These are phyloP conservation scores for Brassica carinata DNA, from an alignment of 345 rosid genomes.

Conservation along the genomic window DNA sequence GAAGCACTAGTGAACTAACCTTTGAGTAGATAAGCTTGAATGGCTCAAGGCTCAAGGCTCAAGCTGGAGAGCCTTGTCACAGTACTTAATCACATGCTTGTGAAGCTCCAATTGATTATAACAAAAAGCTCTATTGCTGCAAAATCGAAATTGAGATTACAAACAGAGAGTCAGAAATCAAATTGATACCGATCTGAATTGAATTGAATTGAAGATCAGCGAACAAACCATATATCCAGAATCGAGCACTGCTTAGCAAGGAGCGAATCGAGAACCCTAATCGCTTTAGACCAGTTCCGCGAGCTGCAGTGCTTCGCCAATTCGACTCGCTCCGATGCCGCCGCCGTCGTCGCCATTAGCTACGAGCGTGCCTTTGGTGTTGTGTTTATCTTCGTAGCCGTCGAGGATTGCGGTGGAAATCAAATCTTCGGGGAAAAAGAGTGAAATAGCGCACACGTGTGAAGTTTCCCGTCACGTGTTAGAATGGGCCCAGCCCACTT, in stretches of 20 bases:
- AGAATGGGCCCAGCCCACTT: too few relatives aligned
- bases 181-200: slow-evolving; percentile 17
- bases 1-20: slow-evolving; percentile 46
- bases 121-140: slow-evolving; percentile 95
- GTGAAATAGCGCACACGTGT: too few relatives aligned
- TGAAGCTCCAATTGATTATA: slow-evolving; percentile 97
- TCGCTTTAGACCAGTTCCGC: slow-evolving; percentile 97
- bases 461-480: too few relatives aligned
- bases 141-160: not conserved
- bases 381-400: too few relatives aligned
- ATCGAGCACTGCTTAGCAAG: slow-evolving; percentile 62
- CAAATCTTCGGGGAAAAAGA: too few relatives aligned
- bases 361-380: not conserved
- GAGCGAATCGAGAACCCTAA: slow-evolving; percentile 87
- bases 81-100: slow-evolving; percentile 92
- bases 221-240: slow-evolving; percentile 77
- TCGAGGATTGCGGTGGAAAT: too few relatives aligned
- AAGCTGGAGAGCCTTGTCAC: slow-evolving; percentile 72
- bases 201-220: slow-evolving; percentile 20
- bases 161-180: not conserved
- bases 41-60: slow-evolving; percentile 60
- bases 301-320: slow-evolving; percentile 83
- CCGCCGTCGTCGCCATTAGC: slow-evolving; percentile 43
- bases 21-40: slow-evolving; percentile 90
- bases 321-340: slow-evolving; percentile 73